Percentiles rank a stretch among this genome's conserved stretches.
These are phyloP conservation scores for Colletotrichum costaricense DNA, from an alignment of 2,329 filamentous ascomycete genomes.

Conservation along the genomic window DNA sequence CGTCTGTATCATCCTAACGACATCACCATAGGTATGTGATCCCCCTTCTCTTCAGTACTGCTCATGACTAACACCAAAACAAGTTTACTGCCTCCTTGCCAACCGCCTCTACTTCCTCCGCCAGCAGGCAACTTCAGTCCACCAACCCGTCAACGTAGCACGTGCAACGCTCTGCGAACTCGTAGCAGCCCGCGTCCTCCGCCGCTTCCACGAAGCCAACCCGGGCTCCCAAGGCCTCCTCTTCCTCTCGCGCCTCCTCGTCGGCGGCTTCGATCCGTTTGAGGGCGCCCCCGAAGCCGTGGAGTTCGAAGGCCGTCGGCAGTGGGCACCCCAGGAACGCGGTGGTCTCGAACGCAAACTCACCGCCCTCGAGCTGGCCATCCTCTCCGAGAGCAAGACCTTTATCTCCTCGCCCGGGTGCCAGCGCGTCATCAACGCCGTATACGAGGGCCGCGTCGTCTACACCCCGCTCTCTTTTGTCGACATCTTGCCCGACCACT, in stretches of 20 bases:
- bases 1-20: slow-evolving; percentile 74
- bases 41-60: neutral
- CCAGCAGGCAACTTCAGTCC: slow-evolving; percentile 73
- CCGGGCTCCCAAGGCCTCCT: slow-evolving; percentile 71
- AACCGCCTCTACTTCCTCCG: slow-evolving; percentile 77
- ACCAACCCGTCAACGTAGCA: slow-evolving; percentile 77
- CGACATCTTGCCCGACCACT: slow-evolving; percentile 79
- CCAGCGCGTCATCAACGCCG: slow-evolving; percentile 77
- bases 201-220: slow-evolving; percentile 76
- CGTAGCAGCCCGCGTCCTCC: slow-evolving; percentile 73
- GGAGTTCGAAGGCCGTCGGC: slow-evolving; percentile 44
- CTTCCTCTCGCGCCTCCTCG: slow-evolving; percentile 74
- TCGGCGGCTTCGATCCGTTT: slow-evolving; percentile 78
- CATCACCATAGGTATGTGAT: slow-evolving; percentile 67
- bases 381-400: slow-evolving; percentile 76
- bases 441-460: slow-evolving; percentile 75
- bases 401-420: slow-evolving; percentile 75
- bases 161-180: slow-evolving; percentile 77
- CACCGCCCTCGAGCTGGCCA: slow-evolving; percentile 78
- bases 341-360: slow-evolving; percentile 63
- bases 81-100: slow-evolving; percentile 78
- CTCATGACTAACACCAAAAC: slow-evolving; percentile 8
- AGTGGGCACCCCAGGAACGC: slow-evolving; percentile 53
- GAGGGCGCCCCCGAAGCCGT: slow-evolving; percentile 74
- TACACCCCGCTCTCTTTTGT: slow-evolving; percentile 78